phyloP scores from a whole-genome alignment of 768 basidiomycete genomes.

The Leucosporidium scottii region DNA sequence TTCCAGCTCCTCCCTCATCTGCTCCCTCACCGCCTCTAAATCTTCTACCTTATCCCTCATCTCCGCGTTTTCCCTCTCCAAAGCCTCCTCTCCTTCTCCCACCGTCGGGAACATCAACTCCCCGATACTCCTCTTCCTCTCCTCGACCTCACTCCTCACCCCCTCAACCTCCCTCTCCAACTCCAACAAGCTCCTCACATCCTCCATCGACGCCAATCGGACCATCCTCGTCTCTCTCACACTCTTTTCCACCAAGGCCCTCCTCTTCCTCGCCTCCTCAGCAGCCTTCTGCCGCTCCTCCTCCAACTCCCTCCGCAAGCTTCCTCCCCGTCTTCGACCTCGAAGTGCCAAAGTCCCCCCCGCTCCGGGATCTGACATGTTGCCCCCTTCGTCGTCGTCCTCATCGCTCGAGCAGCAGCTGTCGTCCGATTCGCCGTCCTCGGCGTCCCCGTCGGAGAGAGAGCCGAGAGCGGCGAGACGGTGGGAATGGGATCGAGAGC shows the following conservation, averaged over 20 bases:
- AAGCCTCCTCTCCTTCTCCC: too few relatives aligned
- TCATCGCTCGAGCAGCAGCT: too few relatives aligned
- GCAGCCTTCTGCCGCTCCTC: not conserved
- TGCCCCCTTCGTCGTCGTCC: not conserved
- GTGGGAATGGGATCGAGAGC: not conserved
- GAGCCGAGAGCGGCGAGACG: not conserved
- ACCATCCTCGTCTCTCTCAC: slow-evolving; percentile 26
- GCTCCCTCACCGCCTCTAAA: slow-evolving; percentile 4
- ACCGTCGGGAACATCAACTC: too few relatives aligned
- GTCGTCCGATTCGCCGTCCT: not conserved
- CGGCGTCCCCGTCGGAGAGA: not conserved
- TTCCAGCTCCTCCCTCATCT: slow-evolving; percentile 25
- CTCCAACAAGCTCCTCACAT: not conserved
- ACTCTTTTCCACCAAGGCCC: slow-evolving; percentile 14
- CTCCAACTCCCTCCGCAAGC: not conserved
- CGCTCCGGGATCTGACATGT: slow-evolving; percentile 17
- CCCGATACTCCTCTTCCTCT: not conserved
- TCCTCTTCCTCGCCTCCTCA: not conserved
- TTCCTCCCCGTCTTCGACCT: not conserved
- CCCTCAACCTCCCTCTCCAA: slow-evolving; percentile 10
- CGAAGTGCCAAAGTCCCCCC: not conserved
- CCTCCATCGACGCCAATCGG: not conserved
- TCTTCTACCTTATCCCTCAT: slow-evolving; percentile 10
- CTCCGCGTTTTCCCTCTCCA: too few relatives aligned
- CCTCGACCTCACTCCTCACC: slow-evolving; percentile 13